Percentiles rank a stretch among this genome's conserved stretches.
Conservation (phyloP, 306 rosid species). For the Cucurbita moschata region DNA sequence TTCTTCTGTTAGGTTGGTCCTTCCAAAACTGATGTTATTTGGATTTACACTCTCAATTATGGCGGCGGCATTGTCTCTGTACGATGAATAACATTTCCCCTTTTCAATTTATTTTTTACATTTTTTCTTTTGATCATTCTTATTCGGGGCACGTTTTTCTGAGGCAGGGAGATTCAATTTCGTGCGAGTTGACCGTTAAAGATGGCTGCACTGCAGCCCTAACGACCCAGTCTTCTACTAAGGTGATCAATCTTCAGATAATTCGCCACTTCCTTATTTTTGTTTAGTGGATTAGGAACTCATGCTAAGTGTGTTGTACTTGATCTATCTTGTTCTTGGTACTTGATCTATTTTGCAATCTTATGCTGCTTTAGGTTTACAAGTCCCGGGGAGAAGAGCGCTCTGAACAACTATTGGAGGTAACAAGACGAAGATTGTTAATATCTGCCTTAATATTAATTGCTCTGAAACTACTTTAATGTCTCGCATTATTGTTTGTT, state of each 20-base stretch:
- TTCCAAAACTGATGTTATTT: slow-evolving; percentile 58
- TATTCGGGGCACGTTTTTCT: not conserved
- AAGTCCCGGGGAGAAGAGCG: slow-evolving; percentile 55
- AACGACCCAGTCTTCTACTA: slow-evolving; percentile 93
- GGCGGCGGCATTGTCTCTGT: slow-evolving; percentile 96
- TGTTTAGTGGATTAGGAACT: not conserved
- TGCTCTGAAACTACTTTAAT: not conserved
- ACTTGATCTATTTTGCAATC: not conserved
- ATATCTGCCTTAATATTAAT: not conserved
- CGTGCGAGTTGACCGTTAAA: slow-evolving; percentile 41
- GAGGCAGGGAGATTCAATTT: slow-evolving; percentile 65
- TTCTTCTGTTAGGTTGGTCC: slow-evolving; percentile 53
- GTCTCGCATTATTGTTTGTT: not conserved
- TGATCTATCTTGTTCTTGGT: not conserved
- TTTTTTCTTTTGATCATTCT: not conserved
- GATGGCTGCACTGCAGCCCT: slow-evolving; percentile 50
- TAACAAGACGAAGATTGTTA: not conserved
- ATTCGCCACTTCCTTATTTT: not conserved
- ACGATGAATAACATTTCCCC: slow-evolving; percentile 6
- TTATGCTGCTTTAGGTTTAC: slow-evolving; percentile 42
- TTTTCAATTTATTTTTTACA: not conserved
- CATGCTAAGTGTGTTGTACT: not conserved
- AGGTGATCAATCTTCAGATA: slow-evolving; percentile 26
- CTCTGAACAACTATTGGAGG: slow-evolving; percentile 70
- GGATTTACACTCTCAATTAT: slow-evolving; percentile 73